phyloP scores from a whole-genome alignment of 2,329 filamentous ascomycete genomes.

The Fusarium drepaniforme region DNA sequence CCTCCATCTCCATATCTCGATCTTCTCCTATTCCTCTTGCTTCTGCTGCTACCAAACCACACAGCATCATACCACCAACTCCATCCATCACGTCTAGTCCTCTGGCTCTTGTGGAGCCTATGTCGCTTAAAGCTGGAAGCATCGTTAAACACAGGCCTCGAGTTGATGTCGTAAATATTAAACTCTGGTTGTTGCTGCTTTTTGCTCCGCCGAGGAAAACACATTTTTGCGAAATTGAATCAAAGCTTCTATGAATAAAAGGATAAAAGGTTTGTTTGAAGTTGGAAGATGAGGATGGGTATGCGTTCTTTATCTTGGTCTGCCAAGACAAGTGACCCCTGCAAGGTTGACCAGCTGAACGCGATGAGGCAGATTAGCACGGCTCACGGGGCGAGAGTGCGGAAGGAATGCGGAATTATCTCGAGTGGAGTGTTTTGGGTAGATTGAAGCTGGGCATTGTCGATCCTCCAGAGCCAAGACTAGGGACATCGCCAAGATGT shows the following conservation, averaged over 20 bases:
- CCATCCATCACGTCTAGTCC: neutral
- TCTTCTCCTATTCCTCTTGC: neutral
- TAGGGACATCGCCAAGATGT: neutral
- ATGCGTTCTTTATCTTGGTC: neutral
- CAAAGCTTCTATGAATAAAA: neutral
- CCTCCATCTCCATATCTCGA: neutral
- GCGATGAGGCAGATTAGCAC: constrained; percentile 4
- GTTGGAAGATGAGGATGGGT: neutral
- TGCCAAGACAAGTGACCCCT: neutral
- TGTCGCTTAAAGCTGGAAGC: neutral
- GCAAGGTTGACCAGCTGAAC: constrained; percentile 10
- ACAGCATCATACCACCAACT: neutral
- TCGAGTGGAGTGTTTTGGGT: neutral
- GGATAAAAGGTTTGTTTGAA: neutral
- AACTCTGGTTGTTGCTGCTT: neutral
- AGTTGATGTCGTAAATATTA: neutral
- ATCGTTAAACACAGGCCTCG: neutral
- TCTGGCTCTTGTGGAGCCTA: neutral
- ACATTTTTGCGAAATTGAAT: neutral
- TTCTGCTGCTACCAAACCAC: neutral
- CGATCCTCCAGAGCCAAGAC: neutral
- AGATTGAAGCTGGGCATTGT: neutral
- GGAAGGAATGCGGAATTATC: neutral
- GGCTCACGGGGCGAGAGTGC: neutral
- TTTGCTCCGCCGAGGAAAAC: neutral